These are phyloP conservation scores for Arthrobotrys entomopaga DNA, from an alignment of 2,329 filamentous ascomycete species.

Conservation along the genomic window DNA sequence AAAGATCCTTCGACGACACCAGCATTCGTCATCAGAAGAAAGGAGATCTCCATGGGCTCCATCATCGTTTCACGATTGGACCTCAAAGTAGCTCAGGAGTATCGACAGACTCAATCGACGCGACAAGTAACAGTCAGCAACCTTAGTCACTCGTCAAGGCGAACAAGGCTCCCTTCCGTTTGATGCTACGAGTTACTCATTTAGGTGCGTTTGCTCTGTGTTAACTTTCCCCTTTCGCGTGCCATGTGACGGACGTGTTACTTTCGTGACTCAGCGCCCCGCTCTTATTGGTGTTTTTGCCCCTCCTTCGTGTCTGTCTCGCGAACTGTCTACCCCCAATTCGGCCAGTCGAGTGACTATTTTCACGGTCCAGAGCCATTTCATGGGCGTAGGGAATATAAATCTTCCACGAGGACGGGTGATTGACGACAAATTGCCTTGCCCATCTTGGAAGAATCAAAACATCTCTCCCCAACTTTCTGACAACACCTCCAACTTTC, in stretches of 20 bases:
- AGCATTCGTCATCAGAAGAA: constrained; percentile 39
- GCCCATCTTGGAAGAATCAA: constrained; percentile 25
- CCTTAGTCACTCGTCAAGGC: constrained; percentile 41
- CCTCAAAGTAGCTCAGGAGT: constrained; percentile 10
- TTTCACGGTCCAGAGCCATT: constrained; percentile 14
- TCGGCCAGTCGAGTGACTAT: constrained; percentile 17
- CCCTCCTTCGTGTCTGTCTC: constrained; percentile 46
- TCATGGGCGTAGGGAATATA: constrained; percentile 18
- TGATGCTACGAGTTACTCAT: constrained; percentile 34
- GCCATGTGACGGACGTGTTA: constrained; percentile 55
- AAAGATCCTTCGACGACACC: constrained; percentile 13
- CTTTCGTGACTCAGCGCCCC: constrained; percentile 54
- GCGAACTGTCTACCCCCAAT: constrained; percentile 21
- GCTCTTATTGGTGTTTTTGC: constrained; percentile 49
- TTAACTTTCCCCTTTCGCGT: constrained; percentile 16
- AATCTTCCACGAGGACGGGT: constrained; percentile 23
- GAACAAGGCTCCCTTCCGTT: constrained; percentile 45
- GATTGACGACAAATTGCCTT: constrained; percentile 5
- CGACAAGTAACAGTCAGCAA: constrained; percentile 20
- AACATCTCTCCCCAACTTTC: constrained; percentile 7
- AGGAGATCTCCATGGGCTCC: neutral
- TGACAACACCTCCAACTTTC: neutral
- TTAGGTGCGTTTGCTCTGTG: constrained; percentile 30
- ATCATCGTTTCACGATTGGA: constrained; percentile 19
- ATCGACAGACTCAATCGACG: constrained; percentile 22